These are phyloP conservation scores for Ballota nigra DNA, from an alignment of 257 asterid genomes.

Conservation along the genomic window DNA sequence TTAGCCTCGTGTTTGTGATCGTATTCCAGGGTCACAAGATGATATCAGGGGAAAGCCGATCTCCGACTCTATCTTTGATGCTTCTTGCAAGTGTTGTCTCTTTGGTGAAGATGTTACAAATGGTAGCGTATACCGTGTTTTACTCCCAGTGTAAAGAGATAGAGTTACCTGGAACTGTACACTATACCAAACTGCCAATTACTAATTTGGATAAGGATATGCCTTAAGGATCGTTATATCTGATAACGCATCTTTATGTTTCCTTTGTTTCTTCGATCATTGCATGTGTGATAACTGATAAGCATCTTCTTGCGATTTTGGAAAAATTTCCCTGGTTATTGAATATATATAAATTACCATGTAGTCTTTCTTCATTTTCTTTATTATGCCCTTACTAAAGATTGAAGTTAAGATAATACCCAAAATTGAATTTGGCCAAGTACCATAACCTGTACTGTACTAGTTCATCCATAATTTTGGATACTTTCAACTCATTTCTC, in stretches of 20 bases:
- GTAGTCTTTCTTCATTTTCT: too few species aligned
- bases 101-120: slow-evolving; percentile 30
- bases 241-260: not conserved
- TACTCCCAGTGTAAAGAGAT: slow-evolving; percentile 48
- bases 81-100: slow-evolving; percentile 7
- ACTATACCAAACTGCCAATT: slow-evolving; percentile 27
- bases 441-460: too few species aligned
- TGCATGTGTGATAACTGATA: not conserved
- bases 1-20: slow-evolving; percentile 13
- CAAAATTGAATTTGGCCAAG: too few species aligned
- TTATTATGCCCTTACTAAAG: too few species aligned
- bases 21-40: slow-evolving; percentile 9
- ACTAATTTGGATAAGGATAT: not conserved
- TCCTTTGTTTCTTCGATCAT: not conserved
- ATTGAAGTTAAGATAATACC: too few species aligned
- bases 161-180: slow-evolving; percentile 24
- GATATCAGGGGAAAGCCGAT: slow-evolving; percentile 8
- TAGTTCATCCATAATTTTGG: too few species aligned
- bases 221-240: not conserved
- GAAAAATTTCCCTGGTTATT: not conserved
- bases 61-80: not conserved
- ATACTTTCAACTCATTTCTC: too few species aligned
- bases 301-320: not conserved
- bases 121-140: slow-evolving; percentile 39
- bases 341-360: too few species aligned